Percentiles rank a stretch among this genome's conserved stretches.
These are phyloP conservation scores for Neurospora tetrasperma DNA, from an alignment of 495 filamentous ascomycete species.

Conservation along the genomic window DNA sequence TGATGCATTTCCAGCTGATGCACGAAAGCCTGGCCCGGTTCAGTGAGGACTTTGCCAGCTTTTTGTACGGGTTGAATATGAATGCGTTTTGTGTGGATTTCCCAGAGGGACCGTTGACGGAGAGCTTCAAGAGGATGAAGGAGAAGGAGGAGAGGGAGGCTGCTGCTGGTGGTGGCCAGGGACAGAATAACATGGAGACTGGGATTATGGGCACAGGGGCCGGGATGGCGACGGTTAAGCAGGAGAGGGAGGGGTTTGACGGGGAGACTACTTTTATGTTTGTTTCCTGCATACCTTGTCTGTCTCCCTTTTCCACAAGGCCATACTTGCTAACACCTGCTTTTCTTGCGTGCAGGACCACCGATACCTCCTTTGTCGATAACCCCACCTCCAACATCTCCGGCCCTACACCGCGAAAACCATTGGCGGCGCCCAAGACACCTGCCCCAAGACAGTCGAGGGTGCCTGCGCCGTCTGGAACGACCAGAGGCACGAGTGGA, in stretches of 20 bases:
- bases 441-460: conserved; percentile 42
- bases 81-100: conserved; percentile 99
- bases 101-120: conserved; percentile 57
- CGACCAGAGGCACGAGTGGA: conserved; percentile 29
- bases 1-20: conserved; percentile 95
- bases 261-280: conserved; percentile 85
- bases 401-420: conserved; percentile 37
- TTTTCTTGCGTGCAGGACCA: conserved; percentile 53
- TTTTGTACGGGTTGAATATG: conserved; percentile 94
- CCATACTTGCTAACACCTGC: not conserved
- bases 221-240: not conserved
- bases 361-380: conserved; percentile 88
- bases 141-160: conserved; percentile 35
- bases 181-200: not conserved
- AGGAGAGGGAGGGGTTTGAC: conserved; percentile 21
- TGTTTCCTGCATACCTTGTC: no score
- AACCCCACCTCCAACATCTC: conserved; percentile 55
- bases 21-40: conserved; percentile 91
- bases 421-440: conserved; percentile 35
- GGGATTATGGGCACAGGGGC: conserved; percentile 25
- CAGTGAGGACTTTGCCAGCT: conserved; percentile 91
- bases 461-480: conserved; percentile 24
- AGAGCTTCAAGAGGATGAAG: conserved; percentile 60
- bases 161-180: conserved; percentile 1
- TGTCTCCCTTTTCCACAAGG: not conserved